Percentiles rank a stretch among this genome's conserved stretches.
These are phyloP conservation scores for Kazachstania psychrophila DNA, from an alignment of 805 yeast species.

Conservation along the genomic window DNA sequence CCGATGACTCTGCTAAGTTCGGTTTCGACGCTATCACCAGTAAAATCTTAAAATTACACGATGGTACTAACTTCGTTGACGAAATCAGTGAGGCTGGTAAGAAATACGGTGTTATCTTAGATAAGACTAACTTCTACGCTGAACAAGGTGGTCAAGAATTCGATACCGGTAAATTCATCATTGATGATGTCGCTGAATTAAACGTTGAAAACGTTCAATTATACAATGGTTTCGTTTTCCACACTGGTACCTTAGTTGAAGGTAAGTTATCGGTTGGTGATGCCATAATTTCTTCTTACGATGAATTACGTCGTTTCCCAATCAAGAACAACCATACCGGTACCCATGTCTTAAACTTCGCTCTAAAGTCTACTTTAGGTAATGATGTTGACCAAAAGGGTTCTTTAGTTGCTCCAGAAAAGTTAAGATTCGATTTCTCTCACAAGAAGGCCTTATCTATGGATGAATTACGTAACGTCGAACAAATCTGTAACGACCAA, in stretches of 20 bases:
- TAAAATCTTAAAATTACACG: slow-evolving; percentile 59
- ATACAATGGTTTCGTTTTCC: slow-evolving; percentile 92
- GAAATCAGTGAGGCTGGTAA: slow-evolving; percentile 36
- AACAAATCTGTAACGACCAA: slow-evolving; percentile 59
- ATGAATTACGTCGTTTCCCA: slow-evolving; percentile 91
- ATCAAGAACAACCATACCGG: slow-evolving; percentile 97
- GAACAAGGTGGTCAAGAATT: slow-evolving; percentile 99
- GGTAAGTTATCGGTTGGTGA: slow-evolving; percentile 65
- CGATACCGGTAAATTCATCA: slow-evolving; percentile 86
- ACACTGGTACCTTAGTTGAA: slow-evolving; percentile 77
- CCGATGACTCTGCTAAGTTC: slow-evolving; percentile 77
- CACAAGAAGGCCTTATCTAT: slow-evolving; percentile 77
- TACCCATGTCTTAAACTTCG: slow-evolving; percentile 88
- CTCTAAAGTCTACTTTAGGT: slow-evolving; percentile 78
- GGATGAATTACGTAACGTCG: slow-evolving; percentile 66
- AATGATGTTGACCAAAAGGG: slow-evolving; percentile 91
- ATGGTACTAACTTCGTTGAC: slow-evolving; percentile 53
- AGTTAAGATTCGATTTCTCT: slow-evolving; percentile 91
- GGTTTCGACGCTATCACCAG: slow-evolving; percentile 62
- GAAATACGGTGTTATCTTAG: slow-evolving; percentile 74
- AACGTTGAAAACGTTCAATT: slow-evolving; percentile 84
- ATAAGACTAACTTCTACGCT: slow-evolving; percentile 91
- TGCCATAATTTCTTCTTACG: slow-evolving; percentile 73
- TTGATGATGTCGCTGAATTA: slow-evolving; percentile 82
- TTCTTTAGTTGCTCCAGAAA: slow-evolving; percentile 90